phyloP scores from a whole-genome alignment of 2,329 filamentous ascomycete species.

The Fusarium mundagurra region DNA sequence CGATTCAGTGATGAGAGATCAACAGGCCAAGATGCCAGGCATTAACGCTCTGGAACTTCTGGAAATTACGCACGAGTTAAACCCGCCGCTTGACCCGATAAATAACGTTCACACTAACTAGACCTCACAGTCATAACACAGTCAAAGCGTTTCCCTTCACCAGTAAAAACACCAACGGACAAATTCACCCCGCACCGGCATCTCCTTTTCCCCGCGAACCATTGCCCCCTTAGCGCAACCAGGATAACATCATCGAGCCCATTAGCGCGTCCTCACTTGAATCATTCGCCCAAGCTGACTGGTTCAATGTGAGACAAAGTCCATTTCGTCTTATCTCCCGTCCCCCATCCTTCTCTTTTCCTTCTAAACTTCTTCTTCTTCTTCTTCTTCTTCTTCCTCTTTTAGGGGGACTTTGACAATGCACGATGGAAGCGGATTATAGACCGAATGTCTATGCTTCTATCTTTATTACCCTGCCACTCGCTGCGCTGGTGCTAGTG shows the following conservation, averaged over 20 bases:
- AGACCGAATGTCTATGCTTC: constrained; percentile 25
- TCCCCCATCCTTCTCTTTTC: neutral
- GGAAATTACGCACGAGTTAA: neutral
- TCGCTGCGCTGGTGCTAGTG: constrained; percentile 25
- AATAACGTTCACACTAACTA: neutral
- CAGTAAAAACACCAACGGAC: neutral
- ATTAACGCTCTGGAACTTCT: neutral
- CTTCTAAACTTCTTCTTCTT: constrained; percentile 11
- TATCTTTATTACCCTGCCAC: constrained; percentile 25
- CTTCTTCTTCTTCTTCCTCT: neutral
- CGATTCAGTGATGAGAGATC: neutral
- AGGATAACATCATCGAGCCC: neutral
- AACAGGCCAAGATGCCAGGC: neutral
- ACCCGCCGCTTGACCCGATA: neutral
- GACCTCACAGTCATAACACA: neutral
- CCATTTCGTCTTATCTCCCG: neutral
- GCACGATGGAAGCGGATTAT: constrained; percentile 23
- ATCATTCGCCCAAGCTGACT: constrained; percentile 1
- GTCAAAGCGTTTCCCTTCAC: neutral
- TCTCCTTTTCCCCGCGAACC: neutral
- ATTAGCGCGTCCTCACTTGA: neutral
- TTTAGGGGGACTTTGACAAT: neutral
- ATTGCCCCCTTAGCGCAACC: neutral
- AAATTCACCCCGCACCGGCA: neutral
- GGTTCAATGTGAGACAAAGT: constrained; percentile 8